Percentiles rank a stretch among this genome's conserved stretches.
Conservation (phyloP, 129 eudicot genomes). For the Lactuca sativa region DNA sequence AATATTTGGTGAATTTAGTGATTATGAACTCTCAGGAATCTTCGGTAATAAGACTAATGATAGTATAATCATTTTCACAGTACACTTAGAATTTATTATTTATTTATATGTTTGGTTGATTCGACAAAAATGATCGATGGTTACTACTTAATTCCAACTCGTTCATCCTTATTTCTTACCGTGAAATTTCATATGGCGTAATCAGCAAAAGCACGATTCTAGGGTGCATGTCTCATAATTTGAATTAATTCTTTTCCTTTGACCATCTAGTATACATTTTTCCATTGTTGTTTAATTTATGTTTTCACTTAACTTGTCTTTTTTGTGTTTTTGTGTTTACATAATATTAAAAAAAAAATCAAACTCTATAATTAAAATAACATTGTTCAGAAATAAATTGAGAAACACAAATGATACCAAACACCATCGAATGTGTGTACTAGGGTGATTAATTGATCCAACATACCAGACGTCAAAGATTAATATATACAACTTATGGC, state of each 20-base stretch:
- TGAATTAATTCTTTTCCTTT: not conserved
- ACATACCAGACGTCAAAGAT: slow-evolving; percentile 7
- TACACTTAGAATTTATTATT: not conserved
- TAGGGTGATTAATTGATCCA: slow-evolving; percentile 22
- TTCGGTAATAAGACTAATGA: not conserved
- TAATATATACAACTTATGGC: slow-evolving; percentile 14
- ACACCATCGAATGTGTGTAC: slow-evolving; percentile 1
- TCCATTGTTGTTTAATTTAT: not conserved
- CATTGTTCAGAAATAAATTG: not conserved
- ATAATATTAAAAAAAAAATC: not conserved
- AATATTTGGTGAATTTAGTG: slow-evolving; percentile 37
- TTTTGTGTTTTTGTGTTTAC: not conserved
- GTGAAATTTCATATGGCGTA: not conserved
- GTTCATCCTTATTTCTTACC: not conserved
- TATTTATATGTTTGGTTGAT: not conserved
- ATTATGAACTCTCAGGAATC: slow-evolving; percentile 30
- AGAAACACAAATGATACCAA: not conserved
- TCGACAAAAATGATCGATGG: not conserved
- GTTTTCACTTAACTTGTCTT: not conserved
- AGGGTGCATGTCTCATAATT: not conserved
- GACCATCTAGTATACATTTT: not conserved
- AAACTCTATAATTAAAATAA: not conserved
- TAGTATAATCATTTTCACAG: not conserved
- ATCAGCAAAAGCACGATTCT: not conserved
- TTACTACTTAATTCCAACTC: not conserved